phyloP scores from a whole-genome alignment of 805 yeast genomes.

The Suhomyces vadensis region DNA sequence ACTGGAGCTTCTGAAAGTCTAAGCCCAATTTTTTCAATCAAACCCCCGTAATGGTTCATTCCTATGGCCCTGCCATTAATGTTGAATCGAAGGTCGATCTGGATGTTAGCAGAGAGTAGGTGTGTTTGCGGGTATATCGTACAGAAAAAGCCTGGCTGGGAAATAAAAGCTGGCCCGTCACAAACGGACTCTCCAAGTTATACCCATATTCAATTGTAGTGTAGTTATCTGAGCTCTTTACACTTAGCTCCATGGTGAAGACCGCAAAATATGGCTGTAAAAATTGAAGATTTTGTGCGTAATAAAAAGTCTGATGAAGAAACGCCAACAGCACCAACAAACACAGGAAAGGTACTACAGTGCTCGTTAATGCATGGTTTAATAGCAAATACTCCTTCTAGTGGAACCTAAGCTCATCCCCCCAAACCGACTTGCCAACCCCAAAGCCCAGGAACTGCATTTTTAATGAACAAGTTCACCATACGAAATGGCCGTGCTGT shows the following conservation, averaged over 20 bases:
- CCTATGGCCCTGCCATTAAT: background rate
- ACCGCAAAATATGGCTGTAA: constrained; percentile 3
- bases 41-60: constrained; percentile 9
- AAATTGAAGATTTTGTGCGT: too few species aligned
- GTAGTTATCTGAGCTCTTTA: background rate
- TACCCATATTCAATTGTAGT: background rate
- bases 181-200: background rate
- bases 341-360: too few species aligned
- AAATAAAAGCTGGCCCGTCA: constrained; percentile 7
- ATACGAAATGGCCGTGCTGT: constrained; percentile 5
- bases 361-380: too few species aligned
- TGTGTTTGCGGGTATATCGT: background rate
- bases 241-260: background rate
- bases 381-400: too few species aligned
- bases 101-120: background rate
- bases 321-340: too few species aligned
- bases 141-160: constrained; percentile 12
- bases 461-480: constrained; percentile 1
- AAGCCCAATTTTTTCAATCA: constrained; percentile 15
- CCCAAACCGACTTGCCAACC: too few species aligned
- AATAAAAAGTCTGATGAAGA: too few species aligned
- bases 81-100: background rate
- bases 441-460: too few species aligned
- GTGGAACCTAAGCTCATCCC: too few species aligned
- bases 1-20: constrained; percentile 1